Base-by-base conservation (phyloP, 768 basidiomycete species). In the Pilatotrama ljubarskyi region DNA sequence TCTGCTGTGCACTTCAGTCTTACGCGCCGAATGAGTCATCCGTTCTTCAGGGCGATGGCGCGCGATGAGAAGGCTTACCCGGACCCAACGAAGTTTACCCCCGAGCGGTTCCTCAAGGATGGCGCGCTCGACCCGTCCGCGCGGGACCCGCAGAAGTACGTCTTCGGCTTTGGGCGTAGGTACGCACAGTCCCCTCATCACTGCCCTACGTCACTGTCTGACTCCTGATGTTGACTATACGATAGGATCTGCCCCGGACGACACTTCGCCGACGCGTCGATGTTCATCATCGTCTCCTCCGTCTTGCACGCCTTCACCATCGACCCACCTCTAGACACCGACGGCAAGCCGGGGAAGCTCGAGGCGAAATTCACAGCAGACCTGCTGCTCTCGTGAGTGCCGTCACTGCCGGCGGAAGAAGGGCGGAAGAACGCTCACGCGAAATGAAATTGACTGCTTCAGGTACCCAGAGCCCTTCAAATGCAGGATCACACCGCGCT, bases 351-450 rank as follows among this genome's bases (percentile, higher is more conserved):
- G 22, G 72, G 79, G n/a, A 74, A 71, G 24, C 73, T 76, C 5
- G 58, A 67, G 11, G 71, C 73, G 11, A 75, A 74, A 47, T 78
- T 80, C 61, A 71, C 72, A 0, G 68, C 64, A 53, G 79, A 77
- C 6, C 77, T 82, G 59, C 74, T 83, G 26, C 74, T 83, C 25
- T 74, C 79, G 83, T 82, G 38, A 52, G 64, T 60, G 10, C 14
- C 7, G 11, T 20, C 25, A 7, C 42, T 7, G n/a, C 6, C 13
- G 22, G 29, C 29, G 29, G 29, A 32, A 32, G 29, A 32, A 32
- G 29, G 10, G 29, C 38, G 38, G 6, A 40, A 3, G 14, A 7
- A 40, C 13, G 10, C 50, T 38, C 11, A 51, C 22, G 10, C 14
- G 35, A 3, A n/a, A 2, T 32, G 46, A 3, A 32, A 29, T 8